Evolutionary conservation across 1,284 basidiomycete genomes (phyloP), one percentile per base, ranked within the genome.

Genomic region (Gastroboletus turbinatus): DNA sequence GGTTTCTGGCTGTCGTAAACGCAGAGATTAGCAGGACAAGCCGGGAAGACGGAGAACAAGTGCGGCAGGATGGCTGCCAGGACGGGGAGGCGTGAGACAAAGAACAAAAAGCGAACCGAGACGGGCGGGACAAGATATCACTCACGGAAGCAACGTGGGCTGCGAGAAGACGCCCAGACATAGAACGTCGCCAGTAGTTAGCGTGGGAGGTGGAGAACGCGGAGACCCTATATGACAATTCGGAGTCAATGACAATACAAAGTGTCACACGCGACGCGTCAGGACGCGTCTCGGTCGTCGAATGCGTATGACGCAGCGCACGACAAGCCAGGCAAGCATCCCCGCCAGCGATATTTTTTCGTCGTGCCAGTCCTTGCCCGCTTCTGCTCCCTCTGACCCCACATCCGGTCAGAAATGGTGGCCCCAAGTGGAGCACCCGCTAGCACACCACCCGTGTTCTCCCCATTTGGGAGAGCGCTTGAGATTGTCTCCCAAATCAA

Each of bases 81-180:
- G 46, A 42, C 14, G 4, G 30, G 30, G 17, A 1, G 27, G 39
- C 17, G 19, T 40, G 44, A 38, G 52, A 55, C 38, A 50, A 55
- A 29, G 53, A 39, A 16, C 32, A 21, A 39, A 45, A 39, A 40
- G 52, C 25, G 59, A 23, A 19, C 52, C 42, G 27, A 33, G 30
- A 42, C 35, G 17, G 33, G 42, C 50, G 50, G 51, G 27, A 55
- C 46, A 54, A 36, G 25, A 32, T 43, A 42, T 44, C 33, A 60
- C 53, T 55, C 56, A 49, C 56, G 67, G 59, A 67, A 59, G 56
- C 57, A 71, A 57, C 64, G 63, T 67, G 69, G 55, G 45, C n/a
- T 14, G 44, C 10, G 29, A 50, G 42, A 44, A 63, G 63, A 52
- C 50, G 49, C 44, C 51, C 42, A 21, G 27, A 21, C 7, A 46